phyloP scores from a whole-genome alignment of 2,329 filamentous ascomycete genomes.

The Fusarium keratoplasticum region DNA sequence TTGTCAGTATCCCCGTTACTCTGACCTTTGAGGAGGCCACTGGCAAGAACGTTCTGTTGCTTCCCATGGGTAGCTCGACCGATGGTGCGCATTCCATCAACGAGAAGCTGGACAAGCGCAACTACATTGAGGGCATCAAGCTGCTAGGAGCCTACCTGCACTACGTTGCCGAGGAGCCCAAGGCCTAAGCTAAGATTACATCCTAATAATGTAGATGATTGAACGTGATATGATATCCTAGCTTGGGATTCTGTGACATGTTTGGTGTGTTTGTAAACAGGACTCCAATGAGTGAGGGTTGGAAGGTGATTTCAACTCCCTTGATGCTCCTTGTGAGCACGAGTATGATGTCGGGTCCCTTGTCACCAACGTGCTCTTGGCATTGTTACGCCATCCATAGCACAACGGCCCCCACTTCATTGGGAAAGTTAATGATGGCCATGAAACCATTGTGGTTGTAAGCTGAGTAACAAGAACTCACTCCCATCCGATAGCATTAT shows the following conservation, averaged over 20 bases:
- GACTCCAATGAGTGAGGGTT: neutral
- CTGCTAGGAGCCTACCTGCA: constrained; percentile 94
- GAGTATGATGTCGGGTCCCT: neutral
- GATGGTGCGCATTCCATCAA: constrained; percentile 98
- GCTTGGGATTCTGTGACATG: neutral
- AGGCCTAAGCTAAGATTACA: constrained; percentile 41
- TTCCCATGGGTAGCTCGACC: constrained; percentile 97
- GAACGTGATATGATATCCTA: constrained; percentile 20
- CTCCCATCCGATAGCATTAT: neutral
- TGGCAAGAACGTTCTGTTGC: constrained; percentile 94
- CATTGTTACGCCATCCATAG: neutral
- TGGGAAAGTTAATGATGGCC: neutral
- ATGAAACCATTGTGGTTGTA: neutral
- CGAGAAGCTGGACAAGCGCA: constrained; percentile 95
- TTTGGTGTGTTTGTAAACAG: neutral
- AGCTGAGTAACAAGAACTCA: neutral
- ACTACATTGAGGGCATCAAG: constrained; percentile 99
- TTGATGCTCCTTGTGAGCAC: neutral
- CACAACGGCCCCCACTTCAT: neutral
- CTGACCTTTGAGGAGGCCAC: constrained; percentile 97
- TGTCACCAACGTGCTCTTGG: neutral
- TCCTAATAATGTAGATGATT: constrained; percentile 12
- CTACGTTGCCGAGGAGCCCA: constrained; percentile 92
- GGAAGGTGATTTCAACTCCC: no score
- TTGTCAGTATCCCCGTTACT: constrained; percentile 87